Evolutionary conservation across 2,329 filamentous ascomycete genomes (phyloP), one percentile per base, ranked within the genome.

Genomic region (Ilyonectria destructans): DNA sequence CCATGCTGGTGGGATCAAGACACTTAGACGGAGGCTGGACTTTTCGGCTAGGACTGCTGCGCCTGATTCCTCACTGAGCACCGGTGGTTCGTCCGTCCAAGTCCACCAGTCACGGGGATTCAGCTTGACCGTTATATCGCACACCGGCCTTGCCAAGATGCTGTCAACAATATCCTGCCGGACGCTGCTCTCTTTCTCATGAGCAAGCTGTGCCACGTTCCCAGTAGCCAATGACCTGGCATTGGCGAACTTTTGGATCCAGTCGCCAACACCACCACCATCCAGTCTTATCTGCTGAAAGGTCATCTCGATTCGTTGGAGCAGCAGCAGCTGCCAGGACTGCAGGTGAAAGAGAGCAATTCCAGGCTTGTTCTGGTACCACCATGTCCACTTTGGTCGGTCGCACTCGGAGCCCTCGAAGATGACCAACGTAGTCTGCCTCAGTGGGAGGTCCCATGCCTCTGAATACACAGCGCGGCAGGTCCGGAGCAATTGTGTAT

Each of bases 81-180:
- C 17, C 3, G 40, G 19, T 13, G 65, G 61, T 33, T 58, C 51
- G 4, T 17, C 29, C 2, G 23, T 9, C 65, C 61, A 68, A 17
- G 54, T 61, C 43, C 17, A 57, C 65, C 65, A 68, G 51, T 68
- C 61, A 3, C 61, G 56, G 4, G 61, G 61, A 48, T 68, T 68
- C 40, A 68, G 3, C 29, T 23, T 51, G 8, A 68, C 49, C 3
- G 23, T 15, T 9, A 64, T 5, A 6, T 45, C 26, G 33, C 19
- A 46, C 26, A 65, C 40, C 10, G 37, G 49, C 21, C 51, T 26
- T n/a, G 23, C 31, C 7, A 57, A 43, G 45, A 65, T 65, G 12
- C 40, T 33, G 19, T 52, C 43, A 31, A 65, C 43, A 2, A 65
- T n/a, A 23, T 60, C 23, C 15, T 40, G 37, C 4, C 29, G 48